Evolutionary conservation across 148 eudicot species (phyloP).

Genomic region (Cornus florida): DNA sequence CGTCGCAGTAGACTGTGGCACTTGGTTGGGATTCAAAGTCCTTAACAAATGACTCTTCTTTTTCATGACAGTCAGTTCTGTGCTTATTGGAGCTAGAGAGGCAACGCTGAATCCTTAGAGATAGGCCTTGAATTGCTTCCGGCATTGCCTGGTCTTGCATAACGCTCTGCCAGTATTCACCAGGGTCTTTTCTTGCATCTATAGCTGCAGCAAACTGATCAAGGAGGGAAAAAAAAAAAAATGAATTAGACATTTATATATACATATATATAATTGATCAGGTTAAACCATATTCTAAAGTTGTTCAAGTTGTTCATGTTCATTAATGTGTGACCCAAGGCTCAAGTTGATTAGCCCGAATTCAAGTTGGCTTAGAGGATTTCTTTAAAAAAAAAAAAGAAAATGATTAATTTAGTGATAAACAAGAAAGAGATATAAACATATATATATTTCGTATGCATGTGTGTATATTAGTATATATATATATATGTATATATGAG

Average conservation of each 20-base stretch:
- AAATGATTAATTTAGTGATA: background rate
- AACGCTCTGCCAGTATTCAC: conserved; percentile 35
- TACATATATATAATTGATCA: no score
- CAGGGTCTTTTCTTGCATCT: conserved; percentile 37
- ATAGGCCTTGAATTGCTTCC: conserved; percentile 33
- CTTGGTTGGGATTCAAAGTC: conserved; percentile 39
- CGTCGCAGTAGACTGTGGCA: conserved; percentile 31
- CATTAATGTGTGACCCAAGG: no score
- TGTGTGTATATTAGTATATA: no score
- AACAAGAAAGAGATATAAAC: no score
- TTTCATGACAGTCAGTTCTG: background rate
- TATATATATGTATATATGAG: no score
- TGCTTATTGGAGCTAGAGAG: background rate
- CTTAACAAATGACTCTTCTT: conserved; percentile 18
- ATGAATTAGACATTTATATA: background rate
- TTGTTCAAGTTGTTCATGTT: no score
- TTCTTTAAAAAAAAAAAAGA: no score
- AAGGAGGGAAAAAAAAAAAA: no score
- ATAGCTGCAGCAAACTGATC: conserved; percentile 22
- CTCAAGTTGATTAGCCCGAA: background rate
- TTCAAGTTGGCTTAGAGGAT: background rate
- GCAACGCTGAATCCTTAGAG: background rate
- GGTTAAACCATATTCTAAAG: no score
- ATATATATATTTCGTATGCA: no score
- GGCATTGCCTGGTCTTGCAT: conserved; percentile 36